These are phyloP conservation scores for Leccinum cinnamomeum DNA, from an alignment of 1,284 basidiomycete genomes.

Conservation along the genomic window DNA sequence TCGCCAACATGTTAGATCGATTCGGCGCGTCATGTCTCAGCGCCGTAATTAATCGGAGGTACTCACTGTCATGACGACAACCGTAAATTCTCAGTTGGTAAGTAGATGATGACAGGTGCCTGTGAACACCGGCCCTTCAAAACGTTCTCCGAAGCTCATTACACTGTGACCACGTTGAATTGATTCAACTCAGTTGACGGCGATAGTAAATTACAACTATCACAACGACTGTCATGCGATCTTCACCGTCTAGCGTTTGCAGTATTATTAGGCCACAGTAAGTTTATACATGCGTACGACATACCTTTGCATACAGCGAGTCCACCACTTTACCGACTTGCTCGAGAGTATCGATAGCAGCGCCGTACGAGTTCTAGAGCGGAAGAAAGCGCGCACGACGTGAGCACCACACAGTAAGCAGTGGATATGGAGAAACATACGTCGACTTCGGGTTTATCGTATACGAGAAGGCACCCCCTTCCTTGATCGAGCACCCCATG, in stretches of 20 bases:
- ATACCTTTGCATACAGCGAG: slow-evolving; percentile 84
- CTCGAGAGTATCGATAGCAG: slow-evolving; percentile 85
- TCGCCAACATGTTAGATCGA: background rate
- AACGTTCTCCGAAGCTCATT: background rate
- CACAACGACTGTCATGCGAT: background rate
- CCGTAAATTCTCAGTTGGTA: background rate
- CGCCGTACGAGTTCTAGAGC: slow-evolving; percentile 77
- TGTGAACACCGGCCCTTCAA: background rate
- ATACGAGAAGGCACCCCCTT: slow-evolving; percentile 88
- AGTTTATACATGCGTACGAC: slow-evolving; percentile 9
- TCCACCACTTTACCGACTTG: slow-evolving; percentile 92
- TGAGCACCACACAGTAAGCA: slow-evolving; percentile 5
- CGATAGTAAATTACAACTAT: background rate
- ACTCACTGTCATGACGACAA: background rate
- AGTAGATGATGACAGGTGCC: background rate
- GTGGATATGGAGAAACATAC: slow-evolving; percentile 45
- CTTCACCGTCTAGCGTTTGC: background rate
- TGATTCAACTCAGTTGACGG: background rate
- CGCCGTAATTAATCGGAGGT: background rate
- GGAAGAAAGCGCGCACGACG: background rate
- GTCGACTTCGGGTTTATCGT: slow-evolving; percentile 82
- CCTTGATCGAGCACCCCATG: slow-evolving; percentile 96
- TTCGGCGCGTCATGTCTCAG: background rate
- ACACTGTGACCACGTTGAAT: background rate
- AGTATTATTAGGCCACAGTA: background rate